Evolutionary conservation across 805 yeast genomes (phyloP).

Genomic region (Suhomyces tanzawaensis): DNA sequence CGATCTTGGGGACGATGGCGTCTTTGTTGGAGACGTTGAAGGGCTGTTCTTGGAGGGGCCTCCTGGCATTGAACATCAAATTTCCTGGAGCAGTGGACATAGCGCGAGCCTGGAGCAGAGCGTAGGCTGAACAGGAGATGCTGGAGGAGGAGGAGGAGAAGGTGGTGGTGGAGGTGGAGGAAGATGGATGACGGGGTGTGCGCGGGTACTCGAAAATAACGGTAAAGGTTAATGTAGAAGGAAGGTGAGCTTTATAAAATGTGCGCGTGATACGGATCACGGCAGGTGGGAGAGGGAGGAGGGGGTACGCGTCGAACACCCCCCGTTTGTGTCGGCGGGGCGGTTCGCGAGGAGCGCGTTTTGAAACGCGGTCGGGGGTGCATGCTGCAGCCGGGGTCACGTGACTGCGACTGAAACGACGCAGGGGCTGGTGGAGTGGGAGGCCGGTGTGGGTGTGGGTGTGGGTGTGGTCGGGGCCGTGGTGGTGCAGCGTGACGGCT

Average conservation of each 20-base stretch:
- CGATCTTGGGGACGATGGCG: constrained; percentile 10
- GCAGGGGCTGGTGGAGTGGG: neutral
- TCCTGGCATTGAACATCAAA: constrained; percentile 4
- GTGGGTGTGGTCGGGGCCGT: neutral
- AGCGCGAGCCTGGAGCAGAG: neutral
- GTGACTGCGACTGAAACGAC: neutral
- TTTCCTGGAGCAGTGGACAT: constrained; percentile 8
- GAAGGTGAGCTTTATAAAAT: constrained; percentile 2
- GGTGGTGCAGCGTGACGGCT: too few species aligned
- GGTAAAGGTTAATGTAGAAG: constrained; percentile 4
- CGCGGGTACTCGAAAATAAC: neutral
- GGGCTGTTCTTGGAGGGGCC: constrained; percentile 12
- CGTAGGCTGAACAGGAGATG: neutral
- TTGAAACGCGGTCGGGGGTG: constrained; percentile 7
- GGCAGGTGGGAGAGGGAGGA: neutral
- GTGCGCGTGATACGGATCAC: constrained; percentile 4
- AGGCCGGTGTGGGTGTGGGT: neutral
- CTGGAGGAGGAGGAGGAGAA: neutral
- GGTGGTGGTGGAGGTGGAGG: neutral
- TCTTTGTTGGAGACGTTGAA: constrained; percentile 7
- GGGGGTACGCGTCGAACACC: constrained; percentile 2
- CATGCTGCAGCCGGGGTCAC: neutral
- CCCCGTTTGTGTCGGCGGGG: neutral
- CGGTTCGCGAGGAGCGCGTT: constrained; percentile 6
- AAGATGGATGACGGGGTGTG: neutral